Conservation (phyloP, 768 basidiomycete species). For the Pleurotus sapidus region DNA sequence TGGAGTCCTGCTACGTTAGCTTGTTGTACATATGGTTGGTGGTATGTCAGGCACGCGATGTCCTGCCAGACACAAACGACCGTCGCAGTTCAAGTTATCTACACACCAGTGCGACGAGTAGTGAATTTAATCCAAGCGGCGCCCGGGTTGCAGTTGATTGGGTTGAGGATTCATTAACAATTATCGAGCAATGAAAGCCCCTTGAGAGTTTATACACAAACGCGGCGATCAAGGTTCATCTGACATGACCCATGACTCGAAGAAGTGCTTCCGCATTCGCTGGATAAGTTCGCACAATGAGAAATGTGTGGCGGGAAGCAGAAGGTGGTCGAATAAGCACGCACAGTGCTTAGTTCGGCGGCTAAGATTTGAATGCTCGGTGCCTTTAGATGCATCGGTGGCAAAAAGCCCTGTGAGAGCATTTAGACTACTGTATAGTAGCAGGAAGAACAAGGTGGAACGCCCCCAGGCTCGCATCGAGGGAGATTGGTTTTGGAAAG, state of each 20-base stretch:
- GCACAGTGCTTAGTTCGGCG: slow-evolving; percentile 2
- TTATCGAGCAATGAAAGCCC: background rate
- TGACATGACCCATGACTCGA: slow-evolving; percentile 1
- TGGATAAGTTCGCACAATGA: background rate
- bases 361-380: background rate
- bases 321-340: background rate
- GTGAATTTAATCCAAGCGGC: too few species aligned
- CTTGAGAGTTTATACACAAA: background rate
- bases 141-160: too few species aligned
- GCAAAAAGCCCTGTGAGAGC: background rate
- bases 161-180: too few species aligned
- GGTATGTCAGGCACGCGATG: too few species aligned
- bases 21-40: too few species aligned
- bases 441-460: background rate
- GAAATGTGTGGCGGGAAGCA: background rate
- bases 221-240: background rate
- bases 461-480: background rate
- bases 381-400: background rate
- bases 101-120: too few species aligned
- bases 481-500: background rate
- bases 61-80: too few species aligned
- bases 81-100: too few species aligned
- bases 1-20: too few species aligned
- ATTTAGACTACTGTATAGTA: background rate
- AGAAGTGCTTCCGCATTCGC: background rate